These are phyloP conservation scores for Psidium friedrichsthalianum DNA, from an alignment of 345 rosid genomes.

Conservation along the genomic window DNA sequence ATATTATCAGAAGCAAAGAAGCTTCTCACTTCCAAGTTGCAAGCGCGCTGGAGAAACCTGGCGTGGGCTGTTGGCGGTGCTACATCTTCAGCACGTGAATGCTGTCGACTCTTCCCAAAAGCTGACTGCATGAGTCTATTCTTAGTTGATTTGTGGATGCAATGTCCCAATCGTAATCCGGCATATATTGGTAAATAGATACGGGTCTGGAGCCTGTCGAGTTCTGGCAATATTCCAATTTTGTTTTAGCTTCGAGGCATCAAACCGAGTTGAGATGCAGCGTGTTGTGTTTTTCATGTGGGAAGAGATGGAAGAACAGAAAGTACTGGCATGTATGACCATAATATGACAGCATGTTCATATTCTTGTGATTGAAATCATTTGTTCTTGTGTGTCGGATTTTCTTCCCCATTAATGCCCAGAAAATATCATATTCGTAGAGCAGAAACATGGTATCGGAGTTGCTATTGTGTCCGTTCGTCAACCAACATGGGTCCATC, in stretches of 20 bases:
- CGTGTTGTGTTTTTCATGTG: neutral
- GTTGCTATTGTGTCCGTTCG: neutral
- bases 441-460: neutral
- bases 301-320: neutral
- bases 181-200: slow-evolving; percentile 10
- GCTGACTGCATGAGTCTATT: slow-evolving; percentile 30
- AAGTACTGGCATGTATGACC: neutral
- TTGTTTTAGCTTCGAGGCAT: neutral
- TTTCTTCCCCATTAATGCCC: no score
- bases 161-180: neutral
- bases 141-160: neutral
- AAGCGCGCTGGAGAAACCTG: slow-evolving; percentile 61
- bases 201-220: neutral
- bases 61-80: slow-evolving; percentile 75
- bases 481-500: neutral
- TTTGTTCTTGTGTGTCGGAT: neutral
- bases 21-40: slow-evolving; percentile 59
- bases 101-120: slow-evolving; percentile 34
- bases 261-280: neutral
- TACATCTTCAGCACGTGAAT: slow-evolving; percentile 54
- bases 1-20: slow-evolving; percentile 68
- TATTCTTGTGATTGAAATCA: neutral
- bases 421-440: no score
- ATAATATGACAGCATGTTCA: neutral
- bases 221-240: slow-evolving; percentile 1